These are phyloP conservation scores for Prunus yedoensis DNA, from an alignment of 331 rosid genomes.

Conservation along the genomic window DNA sequence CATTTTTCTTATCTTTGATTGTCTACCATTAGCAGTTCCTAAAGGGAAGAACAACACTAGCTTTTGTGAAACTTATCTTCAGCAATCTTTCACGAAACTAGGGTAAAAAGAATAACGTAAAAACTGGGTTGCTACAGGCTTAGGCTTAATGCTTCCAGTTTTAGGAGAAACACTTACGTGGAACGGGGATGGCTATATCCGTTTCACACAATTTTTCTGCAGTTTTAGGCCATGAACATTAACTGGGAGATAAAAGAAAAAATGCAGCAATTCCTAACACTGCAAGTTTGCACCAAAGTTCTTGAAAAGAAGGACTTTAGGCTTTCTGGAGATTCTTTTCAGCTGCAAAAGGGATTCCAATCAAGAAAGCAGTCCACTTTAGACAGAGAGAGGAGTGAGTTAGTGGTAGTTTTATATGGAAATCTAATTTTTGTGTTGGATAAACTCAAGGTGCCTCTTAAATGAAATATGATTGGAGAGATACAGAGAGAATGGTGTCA, in stretches of 20 bases:
- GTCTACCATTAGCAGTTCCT: neutral
- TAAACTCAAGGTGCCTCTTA: neutral
- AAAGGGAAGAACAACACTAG: neutral
- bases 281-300: neutral
- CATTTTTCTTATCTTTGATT: neutral
- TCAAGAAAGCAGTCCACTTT: neutral
- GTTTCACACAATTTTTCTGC: too few species aligned
- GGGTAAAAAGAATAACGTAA: neutral
- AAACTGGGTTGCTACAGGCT: neutral
- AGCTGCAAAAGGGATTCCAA: neutral
- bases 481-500: conserved; percentile 3
- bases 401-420: conserved; percentile 1
- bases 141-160: too few species aligned
- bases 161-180: too few species aligned
- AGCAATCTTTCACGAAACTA: neutral
- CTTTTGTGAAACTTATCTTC: neutral
- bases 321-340: neutral
- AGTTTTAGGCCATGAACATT: too few species aligned
- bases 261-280: too few species aligned
- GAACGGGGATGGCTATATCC: too few species aligned
- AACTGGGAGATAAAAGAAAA: too few species aligned
- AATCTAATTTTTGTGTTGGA: neutral
- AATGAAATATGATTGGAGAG: conserved; percentile 10
- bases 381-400: neutral
- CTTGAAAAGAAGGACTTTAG: neutral